Evolutionary conservation across 2,329 filamentous ascomycete species (phyloP).

Genomic region (Rhynchosporium secalis): DNA sequence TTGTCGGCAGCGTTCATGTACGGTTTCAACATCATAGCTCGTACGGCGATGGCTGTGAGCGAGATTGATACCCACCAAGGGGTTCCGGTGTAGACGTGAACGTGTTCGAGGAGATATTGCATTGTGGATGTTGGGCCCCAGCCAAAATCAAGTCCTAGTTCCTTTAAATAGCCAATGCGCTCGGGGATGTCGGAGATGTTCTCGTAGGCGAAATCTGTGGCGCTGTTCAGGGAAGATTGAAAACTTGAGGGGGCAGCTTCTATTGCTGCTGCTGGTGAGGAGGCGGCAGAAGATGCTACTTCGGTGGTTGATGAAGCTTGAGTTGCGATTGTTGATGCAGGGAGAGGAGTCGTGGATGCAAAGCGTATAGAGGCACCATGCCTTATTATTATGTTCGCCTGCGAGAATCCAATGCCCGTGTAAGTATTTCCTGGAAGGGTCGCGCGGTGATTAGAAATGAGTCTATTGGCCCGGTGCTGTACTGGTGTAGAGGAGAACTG

Average conservation of each 20-base stretch:
- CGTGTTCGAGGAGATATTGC: slow-evolving; percentile 76
- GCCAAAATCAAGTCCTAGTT: slow-evolving; percentile 84
- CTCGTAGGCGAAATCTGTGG: slow-evolving; percentile 28
- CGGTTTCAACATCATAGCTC: slow-evolving; percentile 65
- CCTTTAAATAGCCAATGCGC: slow-evolving; percentile 77
- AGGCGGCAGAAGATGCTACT: slow-evolving; percentile 20
- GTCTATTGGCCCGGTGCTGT: slow-evolving; percentile 33
- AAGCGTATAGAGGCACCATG: slow-evolving; percentile 34
- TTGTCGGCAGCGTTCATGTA: slow-evolving; percentile 62
- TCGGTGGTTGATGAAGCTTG: slow-evolving; percentile 18
- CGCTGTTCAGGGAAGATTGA: slow-evolving; percentile 28
- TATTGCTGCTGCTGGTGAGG: slow-evolving; percentile 1
- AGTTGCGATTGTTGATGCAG: slow-evolving; percentile 22
- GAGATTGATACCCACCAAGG: slow-evolving; percentile 83
- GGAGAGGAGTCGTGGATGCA: slow-evolving; percentile 32
- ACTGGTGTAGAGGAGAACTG: slow-evolving; percentile 39
- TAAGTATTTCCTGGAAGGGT: slow-evolving; percentile 24
- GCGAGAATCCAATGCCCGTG: slow-evolving; percentile 24
- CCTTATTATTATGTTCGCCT: slow-evolving; percentile 29
- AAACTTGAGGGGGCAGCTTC: slow-evolving; percentile 3
- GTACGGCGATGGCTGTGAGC: slow-evolving; percentile 62
- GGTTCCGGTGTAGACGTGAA: slow-evolving; percentile 72
- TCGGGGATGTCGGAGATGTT: slow-evolving; percentile 46
- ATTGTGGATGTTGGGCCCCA: slow-evolving; percentile 74
- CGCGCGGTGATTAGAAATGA: slow-evolving; percentile 30